Evolutionary conservation across 805 yeast genomes (phyloP).

Genomic region (Wickerhamiella brachini): DNA sequence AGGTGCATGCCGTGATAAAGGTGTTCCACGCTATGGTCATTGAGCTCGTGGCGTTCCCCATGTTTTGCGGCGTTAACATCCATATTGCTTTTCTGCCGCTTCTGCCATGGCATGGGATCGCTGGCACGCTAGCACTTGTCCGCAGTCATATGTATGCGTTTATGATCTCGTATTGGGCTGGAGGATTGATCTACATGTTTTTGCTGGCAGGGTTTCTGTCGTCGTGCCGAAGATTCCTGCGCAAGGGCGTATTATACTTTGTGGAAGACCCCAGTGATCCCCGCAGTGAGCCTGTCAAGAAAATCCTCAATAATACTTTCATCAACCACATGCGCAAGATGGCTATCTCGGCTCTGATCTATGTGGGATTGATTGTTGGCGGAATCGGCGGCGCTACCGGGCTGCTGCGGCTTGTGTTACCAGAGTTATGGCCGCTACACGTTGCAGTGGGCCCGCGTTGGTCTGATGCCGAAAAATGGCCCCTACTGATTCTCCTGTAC

Average conservation of each 20-base stretch:
- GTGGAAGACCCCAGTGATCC: conserved; percentile 93
- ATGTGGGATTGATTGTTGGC: conserved; percentile 42
- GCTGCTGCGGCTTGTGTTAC: conserved; percentile 25
- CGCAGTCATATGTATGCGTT: conserved; percentile 5
- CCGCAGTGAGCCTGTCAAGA: conserved; percentile 70
- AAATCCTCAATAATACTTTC: conserved; percentile 70
- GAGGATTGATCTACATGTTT: conserved; percentile 80
- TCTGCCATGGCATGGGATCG: not conserved
- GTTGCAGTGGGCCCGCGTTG: conserved; percentile 14
- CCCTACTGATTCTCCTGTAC: conserved; percentile 8
- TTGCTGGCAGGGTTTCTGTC: conserved; percentile 76
- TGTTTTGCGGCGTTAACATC: conserved; percentile 67
- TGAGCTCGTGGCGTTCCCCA: conserved; percentile 77
- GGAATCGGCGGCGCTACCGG: conserved; percentile 64
- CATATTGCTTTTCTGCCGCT: conserved; percentile 58
- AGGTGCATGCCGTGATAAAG: conserved; percentile 29
- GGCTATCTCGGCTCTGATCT: conserved; percentile 37
- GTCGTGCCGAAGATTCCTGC: conserved; percentile 61
- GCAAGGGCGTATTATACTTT: conserved; percentile 84
- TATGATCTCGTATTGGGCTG: conserved; percentile 38
- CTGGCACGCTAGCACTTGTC: not conserved
- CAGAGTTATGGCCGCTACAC: conserved; percentile 19
- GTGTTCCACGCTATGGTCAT: conserved; percentile 61
- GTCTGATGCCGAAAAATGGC: conserved; percentile 4
- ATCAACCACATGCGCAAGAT: conserved; percentile 59